Evolutionary conservation across 2,329 filamentous ascomycete species (phyloP), one percentile per base, ranked within the genome.

Genomic region (Ophiocordyceps camponoti-saundersi): DNA sequence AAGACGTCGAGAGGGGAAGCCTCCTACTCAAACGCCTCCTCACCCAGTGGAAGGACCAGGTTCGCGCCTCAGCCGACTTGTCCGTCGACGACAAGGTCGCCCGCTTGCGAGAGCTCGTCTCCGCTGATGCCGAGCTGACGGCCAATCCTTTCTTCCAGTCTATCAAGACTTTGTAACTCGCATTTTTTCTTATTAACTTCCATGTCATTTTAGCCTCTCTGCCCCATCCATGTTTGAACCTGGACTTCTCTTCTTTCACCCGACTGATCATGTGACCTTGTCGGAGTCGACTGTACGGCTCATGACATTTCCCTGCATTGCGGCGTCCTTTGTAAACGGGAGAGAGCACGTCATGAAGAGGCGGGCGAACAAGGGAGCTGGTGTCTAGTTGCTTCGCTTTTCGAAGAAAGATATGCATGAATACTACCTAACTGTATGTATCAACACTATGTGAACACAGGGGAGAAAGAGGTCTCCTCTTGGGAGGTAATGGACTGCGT

Each of bases 1-100:
- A 20, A 8, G 36, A 98, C 54, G 84, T 96, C 1, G 88, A 95
- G 56, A 79, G 90, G 60, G 92, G 92, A 8, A 95, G 84, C 59
- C 75, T 75, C 22, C 67, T 94, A 65, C 70, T 98, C 44, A 96
- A 96, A 66, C 76, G 82, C 44, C 73, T 95, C 58, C 66, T 98
- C 49, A 66, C 83, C 40, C 75, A 79, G 60, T 98, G 92, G 92
- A 95, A 94, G 70, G 72, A 77, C 46, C 81, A 90, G 60, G 76
- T 79, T 12, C 67, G 76, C 49, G 71, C 64, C 1, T 16, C 20
- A n/a, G 75, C 71, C 29, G 61, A 68, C 4, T 68, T 87, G 70
- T 79, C 68, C 48, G 79, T 79, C 55, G 80, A 85, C 53, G 80
- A 93, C 60, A 89, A 92, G 70, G 77, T 90, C 8, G 70, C 73